These are phyloP conservation scores for Globisporangium barbulae DNA, from an alignment of 352 stramenopile species.

Conservation along the genomic window DNA sequence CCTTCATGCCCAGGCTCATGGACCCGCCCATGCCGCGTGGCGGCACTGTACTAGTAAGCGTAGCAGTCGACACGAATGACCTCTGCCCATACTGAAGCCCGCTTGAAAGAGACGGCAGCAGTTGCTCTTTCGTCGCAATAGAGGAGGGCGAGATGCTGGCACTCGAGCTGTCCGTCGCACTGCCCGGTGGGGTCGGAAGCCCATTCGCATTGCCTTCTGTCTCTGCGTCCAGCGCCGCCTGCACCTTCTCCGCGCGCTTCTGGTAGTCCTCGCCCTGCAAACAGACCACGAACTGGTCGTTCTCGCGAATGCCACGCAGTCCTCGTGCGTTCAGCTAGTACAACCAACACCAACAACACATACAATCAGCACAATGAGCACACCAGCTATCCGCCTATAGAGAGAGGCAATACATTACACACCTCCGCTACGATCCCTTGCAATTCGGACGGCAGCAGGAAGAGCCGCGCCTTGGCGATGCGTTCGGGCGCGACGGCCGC, in stretches of 20 bases:
- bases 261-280: constrained; percentile 70
- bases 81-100: constrained; percentile 19
- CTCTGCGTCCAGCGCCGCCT: background rate
- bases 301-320: constrained; percentile 70
- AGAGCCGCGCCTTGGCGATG: constrained; percentile 51
- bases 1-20: constrained; percentile 44
- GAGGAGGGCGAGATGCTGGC: background rate
- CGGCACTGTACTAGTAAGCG: constrained; percentile 8
- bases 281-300: constrained; percentile 74
- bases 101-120: background rate
- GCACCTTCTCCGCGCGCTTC: constrained; percentile 22
- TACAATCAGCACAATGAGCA: constrained; percentile 8
- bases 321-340: constrained; percentile 62
- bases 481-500: constrained; percentile 10
- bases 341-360: constrained; percentile 1
- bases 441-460: constrained; percentile 53
- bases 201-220: background rate
- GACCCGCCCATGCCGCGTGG: constrained; percentile 26
- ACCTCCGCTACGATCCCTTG: constrained; percentile 66
- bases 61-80: constrained; percentile 3
- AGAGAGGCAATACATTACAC: background rate
- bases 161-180: background rate
- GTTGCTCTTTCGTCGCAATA: background rate
- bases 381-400: background rate
- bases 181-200: background rate